These are phyloP conservation scores for Dryas drummondii DNA, from an alignment of 306 rosid species.

Conservation along the genomic window DNA sequence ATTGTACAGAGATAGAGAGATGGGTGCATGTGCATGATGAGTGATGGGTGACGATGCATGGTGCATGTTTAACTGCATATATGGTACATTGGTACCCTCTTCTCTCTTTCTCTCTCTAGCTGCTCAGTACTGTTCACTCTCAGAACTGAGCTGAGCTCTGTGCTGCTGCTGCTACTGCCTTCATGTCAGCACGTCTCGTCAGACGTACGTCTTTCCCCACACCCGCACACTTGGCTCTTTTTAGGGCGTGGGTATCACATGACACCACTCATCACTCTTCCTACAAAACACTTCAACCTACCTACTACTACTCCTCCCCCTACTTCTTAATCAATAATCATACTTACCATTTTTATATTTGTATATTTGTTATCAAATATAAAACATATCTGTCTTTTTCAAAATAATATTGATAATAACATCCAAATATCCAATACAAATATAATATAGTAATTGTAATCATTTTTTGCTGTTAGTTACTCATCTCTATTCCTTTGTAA, in stretches of 20 bases:
- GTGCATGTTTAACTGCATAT: background rate
- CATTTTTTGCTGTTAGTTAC: no score
- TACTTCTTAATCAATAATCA: no score
- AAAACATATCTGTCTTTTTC: no score
- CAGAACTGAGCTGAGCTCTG: no score
- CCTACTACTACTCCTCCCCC: background rate
- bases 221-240: constrained; percentile 51
- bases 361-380: no score
- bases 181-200: constrained; percentile 66
- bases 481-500: no score
- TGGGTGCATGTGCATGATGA: background rate
- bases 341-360: no score
- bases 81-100: constrained; percentile 1
- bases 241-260: constrained; percentile 36
- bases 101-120: constrained; percentile 2
- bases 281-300: background rate
- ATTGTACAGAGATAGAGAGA: constrained; percentile 9
- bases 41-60: background rate
- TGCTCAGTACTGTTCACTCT: no score
- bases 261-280: background rate
- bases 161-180: background rate
- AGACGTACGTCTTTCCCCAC: constrained; percentile 43
- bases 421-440: no score
- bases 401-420: no score
- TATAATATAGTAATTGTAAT: no score